A percentile compares a stretch with the other conserved stretches of the same genome.
Conservation (phyloP, 129 eudicot genomes). For the carrot (Daucus carota) region DH1_v3.0 NC_030381.2:54196501-54197000, state of each 20-base stretch:
- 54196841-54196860: neutral
- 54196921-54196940: neutral
- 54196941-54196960: neutral
- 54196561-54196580: neutral
- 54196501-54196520: no score
- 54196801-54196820: neutral
- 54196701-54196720: neutral
- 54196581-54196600: neutral
- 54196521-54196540: no score
- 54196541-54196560: neutral
- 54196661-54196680: neutral
- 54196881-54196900: no score
- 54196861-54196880: no score
- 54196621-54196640: neutral
- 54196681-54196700: neutral
- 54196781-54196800: neutral
- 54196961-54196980: neutral
- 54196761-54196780: neutral
- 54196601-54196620: neutral
- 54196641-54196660: neutral
- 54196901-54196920: no score
- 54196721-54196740: neutral
- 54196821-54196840: neutral
- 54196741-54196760: no score
- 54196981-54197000: slow-evolving; percentile 24